Evolutionary conservation across 176 grass and related monocot genomes (phyloP).

Genomic region (Oryza glaberrima): DNA sequence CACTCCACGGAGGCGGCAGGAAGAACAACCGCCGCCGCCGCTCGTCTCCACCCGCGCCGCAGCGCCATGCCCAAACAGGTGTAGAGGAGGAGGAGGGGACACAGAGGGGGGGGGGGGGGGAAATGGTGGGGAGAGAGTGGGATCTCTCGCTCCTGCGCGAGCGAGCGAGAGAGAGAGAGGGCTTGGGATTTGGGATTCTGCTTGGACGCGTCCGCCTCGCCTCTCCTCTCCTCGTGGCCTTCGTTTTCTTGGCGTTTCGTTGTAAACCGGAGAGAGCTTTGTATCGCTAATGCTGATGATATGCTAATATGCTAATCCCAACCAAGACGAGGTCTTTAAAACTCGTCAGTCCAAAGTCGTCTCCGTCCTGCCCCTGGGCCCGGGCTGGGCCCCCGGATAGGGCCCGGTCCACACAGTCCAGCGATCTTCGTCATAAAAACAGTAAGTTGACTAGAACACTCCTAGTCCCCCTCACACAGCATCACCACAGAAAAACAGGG

Average conservation of each 20-base stretch:
- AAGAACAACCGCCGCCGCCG: not conserved
- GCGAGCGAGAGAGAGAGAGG: not conserved
- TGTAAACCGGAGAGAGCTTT: not conserved
- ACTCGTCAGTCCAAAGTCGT: not conserved
- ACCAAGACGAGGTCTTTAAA: not conserved
- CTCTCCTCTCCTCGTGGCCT: not conserved
- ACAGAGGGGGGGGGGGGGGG: not conserved
- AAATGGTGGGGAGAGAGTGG: not conserved
- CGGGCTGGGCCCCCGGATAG: too few relatives aligned
- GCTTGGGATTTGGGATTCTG: constrained; percentile 6
- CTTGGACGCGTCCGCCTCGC: constrained; percentile 1
- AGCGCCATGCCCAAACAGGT: constrained; percentile 2
- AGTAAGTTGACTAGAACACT: not conserved
- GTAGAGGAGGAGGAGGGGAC: constrained; percentile 22
- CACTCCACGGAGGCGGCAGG: not conserved
- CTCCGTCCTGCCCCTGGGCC: not conserved
- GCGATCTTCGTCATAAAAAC: not conserved
- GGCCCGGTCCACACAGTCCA: not conserved
- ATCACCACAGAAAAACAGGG: not conserved
- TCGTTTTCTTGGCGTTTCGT: not conserved
- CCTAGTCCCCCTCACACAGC: not conserved
- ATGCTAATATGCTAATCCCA: not conserved
- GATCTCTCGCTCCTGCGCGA: not conserved
- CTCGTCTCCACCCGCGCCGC: not conserved
- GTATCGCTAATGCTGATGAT: not conserved